Evolutionary conservation across 1,139 yeast species (phyloP).

Genomic region (Ogataea hybrid): DNA sequence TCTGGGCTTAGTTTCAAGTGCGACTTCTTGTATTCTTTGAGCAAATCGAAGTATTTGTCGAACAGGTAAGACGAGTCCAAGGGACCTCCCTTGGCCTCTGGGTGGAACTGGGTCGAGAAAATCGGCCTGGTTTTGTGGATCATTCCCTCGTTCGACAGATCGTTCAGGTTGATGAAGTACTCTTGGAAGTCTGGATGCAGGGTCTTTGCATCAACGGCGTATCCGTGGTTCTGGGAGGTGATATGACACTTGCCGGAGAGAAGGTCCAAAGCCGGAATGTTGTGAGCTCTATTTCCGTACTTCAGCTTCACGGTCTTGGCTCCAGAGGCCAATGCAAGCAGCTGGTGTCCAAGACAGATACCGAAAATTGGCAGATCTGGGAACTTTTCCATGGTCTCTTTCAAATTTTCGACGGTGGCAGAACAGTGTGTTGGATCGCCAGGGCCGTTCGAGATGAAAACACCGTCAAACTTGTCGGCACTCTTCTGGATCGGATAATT

Average conservation of each 20-base stretch:
- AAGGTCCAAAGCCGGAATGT: slow-evolving; percentile 91
- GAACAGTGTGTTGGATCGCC: slow-evolving; percentile 97
- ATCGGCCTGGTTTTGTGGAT: slow-evolving; percentile 82
- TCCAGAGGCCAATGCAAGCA: slow-evolving; percentile 91
- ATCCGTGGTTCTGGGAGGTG: slow-evolving; percentile 98
- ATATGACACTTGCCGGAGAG: slow-evolving; percentile 92
- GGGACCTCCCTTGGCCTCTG: slow-evolving; percentile 99
- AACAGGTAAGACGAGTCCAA: slow-evolving; percentile 86
- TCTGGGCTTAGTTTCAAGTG: slow-evolving; percentile 51
- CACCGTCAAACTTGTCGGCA: slow-evolving; percentile 90
- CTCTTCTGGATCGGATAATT: slow-evolving; percentile 90
- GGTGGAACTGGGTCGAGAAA: slow-evolving; percentile 96
- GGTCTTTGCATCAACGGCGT: slow-evolving; percentile 86
- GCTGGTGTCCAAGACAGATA: slow-evolving; percentile 95
- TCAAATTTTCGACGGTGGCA: slow-evolving; percentile 72
- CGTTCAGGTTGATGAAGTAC: slow-evolving; percentile 89
- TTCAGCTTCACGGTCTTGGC: slow-evolving; percentile 90
- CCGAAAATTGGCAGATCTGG: slow-evolving; percentile 89
- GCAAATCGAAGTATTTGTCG: slow-evolving; percentile 80
- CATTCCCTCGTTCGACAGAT: slow-evolving; percentile 97
- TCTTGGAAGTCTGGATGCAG: slow-evolving; percentile 77
- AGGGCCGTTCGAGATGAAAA: slow-evolving; percentile 95
- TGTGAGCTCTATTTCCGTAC: slow-evolving; percentile 98
- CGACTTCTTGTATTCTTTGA: slow-evolving; percentile 55
- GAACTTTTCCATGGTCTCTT: slow-evolving; percentile 59